Evolutionary conservation across 108 stramenopile genomes (phyloP), one percentile per base, ranked within the genome.

Genomic region (Stephanodiscus minutulus): DNA sequence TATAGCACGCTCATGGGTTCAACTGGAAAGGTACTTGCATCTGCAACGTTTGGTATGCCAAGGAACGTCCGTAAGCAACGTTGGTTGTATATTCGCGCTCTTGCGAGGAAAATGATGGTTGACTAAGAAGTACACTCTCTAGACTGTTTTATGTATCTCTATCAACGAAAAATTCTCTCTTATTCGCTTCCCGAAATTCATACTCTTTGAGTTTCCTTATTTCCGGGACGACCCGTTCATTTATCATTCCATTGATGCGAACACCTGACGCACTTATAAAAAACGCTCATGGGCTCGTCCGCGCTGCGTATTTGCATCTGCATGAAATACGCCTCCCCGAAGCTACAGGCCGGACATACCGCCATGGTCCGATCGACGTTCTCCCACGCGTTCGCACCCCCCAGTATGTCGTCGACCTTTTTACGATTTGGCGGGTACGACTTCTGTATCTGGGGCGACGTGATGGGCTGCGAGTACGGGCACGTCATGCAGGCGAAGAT

Each of bases 301-400:
- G 96, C 96, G 62, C 87, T 93, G 33, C 98, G 88, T 63, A 98
- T 97, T 74, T 99, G 97, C 73, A 98, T 97, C 77, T 98, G 97
- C 94, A 98, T 95, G 87, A 98, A 99, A 83, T 97, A 99, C 0
- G 99, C 99, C 81, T 96, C 86, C 17, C 87, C 79, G 73, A 88
- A 85, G 54, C 76, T 71, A 72, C 99, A 99, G 21, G 58, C 61
- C 7, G 98, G 96, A 79, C 98, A 99, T 8, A 77, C 70, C 7
- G 92, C 91, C 79, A 82, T 80, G 43, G 99, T 98, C 17, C 94
- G 88, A 85, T 98, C 97, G 24, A 97, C 98, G 85, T 98, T 97
- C 61, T 97, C 94, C 98, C 98, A 98, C 0, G 98, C 98, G 29
- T 92, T 94, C 6, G 84, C 92, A 11, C 98, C 99, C 24, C 99